Evolutionary conservation across 176 grass and related monocot genomes (phyloP).

Genomic region (Pontederia paniculata): DNA sequence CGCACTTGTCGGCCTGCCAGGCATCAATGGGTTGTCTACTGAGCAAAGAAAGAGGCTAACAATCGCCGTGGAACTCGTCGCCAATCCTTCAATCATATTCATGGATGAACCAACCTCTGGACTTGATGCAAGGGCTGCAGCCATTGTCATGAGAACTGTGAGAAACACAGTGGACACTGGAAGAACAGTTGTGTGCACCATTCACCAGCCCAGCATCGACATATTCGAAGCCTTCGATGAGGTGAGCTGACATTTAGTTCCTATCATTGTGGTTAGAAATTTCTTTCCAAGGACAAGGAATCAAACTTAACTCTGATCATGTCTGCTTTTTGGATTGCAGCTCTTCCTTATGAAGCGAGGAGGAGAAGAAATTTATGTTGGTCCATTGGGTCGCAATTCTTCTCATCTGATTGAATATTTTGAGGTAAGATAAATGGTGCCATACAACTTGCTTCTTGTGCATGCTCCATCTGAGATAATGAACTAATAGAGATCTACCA

Average conservation of each 20-base stretch:
- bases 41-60: conserved; percentile 86
- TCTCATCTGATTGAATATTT: conserved; percentile 69
- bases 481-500: not conserved
- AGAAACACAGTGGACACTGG: conserved; percentile 83
- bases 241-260: conserved; percentile 26
- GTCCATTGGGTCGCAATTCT: conserved; percentile 63
- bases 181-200: conserved; percentile 85
- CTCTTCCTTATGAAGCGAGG: conserved; percentile 89
- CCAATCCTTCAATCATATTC: conserved; percentile 84
- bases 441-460: not conserved
- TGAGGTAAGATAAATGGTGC: conserved; percentile 37
- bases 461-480: not conserved
- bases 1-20: conserved; percentile 65
- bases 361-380: conserved; percentile 88
- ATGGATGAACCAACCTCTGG: conserved; percentile 92
- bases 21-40: conserved; percentile 71
- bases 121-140: conserved; percentile 80
- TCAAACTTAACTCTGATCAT: conserved; percentile 1
- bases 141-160: conserved; percentile 85
- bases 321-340: conserved; percentile 29
- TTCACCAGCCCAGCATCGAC: conserved; percentile 95
- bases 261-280: not conserved
- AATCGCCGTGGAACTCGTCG: conserved; percentile 82
- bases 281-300: not conserved
- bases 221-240: conserved; percentile 98